Evolutionary conservation across 1,139 yeast species (phyloP).

Genomic region (Debaryomyces nepalensis): DNA sequence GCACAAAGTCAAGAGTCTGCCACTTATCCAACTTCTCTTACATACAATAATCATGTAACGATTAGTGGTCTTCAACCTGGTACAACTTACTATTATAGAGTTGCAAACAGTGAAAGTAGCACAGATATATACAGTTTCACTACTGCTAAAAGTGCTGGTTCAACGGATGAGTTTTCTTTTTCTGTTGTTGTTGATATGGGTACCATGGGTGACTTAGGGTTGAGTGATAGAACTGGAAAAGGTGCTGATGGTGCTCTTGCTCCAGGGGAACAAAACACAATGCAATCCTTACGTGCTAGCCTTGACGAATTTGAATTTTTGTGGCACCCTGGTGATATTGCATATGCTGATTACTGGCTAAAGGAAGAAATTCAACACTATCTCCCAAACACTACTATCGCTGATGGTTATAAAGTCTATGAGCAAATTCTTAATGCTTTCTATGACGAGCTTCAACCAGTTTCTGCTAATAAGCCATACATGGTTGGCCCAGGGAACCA

Average conservation of each 20-base stretch:
- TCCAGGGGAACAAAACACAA: conserved; percentile 15
- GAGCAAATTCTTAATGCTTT: conserved; percentile 16
- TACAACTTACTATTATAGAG: conserved; percentile 17
- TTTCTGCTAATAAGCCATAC: conserved; percentile 15
- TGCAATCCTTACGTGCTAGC: conserved; percentile 12
- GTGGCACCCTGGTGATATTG: conserved; percentile 18
- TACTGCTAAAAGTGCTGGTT: conserved; percentile 15
- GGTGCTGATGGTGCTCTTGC: conserved; percentile 13
- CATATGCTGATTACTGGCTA: conserved; percentile 18
- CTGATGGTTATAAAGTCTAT: conserved; percentile 15
- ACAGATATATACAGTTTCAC: conserved; percentile 13
- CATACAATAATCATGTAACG: conserved; percentile 16
- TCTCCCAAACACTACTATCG: conserved; percentile 13
- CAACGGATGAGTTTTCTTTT: conserved; percentile 13
- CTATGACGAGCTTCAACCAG: conserved; percentile 14
- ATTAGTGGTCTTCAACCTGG: conserved; percentile 14
- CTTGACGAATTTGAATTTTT: conserved; percentile 14
- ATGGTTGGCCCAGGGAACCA: conserved; percentile 18
- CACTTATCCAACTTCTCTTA: conserved; percentile 15
- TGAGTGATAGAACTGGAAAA: conserved; percentile 13
- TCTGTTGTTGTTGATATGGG: conserved; percentile 17
- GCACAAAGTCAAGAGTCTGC: conserved; percentile 12
- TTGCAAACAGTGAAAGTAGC: conserved; percentile 10
- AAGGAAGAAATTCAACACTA: conserved; percentile 15
- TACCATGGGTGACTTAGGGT: conserved; percentile 16